Base-by-base conservation (phyloP, 176 grass and related monocot species). In the Saccharum officinarum region DNA sequence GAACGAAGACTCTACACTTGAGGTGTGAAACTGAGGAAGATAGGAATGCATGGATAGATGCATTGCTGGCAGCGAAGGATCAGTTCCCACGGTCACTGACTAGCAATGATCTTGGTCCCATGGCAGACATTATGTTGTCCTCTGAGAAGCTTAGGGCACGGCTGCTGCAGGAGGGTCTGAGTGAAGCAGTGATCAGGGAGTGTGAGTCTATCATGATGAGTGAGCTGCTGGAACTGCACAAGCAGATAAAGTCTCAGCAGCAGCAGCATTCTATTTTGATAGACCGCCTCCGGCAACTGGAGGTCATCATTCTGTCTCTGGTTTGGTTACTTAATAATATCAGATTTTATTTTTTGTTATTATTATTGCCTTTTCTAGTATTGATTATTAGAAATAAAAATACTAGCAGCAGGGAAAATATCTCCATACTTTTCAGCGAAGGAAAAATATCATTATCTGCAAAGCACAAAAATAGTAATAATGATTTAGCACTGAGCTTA, bases 1-100 rank as follows among this genome's bases (percentile, higher is more conserved):
- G 95, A 33, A 98, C 91, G 1, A 98, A 98, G 83, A 95, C 93
- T 3, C 82, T 98, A 50, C 95, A 98, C 83, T 84, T 98, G 81
- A 84, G 85, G 79, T 98, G 91, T 85, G 89, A 95, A 76, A 93
- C 89, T 61, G 92, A 84, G 82, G 93, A 98, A 63, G 91, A 95
- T 71, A 88, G 93, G 45, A 90, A 88, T 78, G 55, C 83, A 30
- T 98, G 95, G 95, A 86, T 95, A 57, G 91, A 98, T 52, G 91
- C 91, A 26, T 67, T 95, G 69, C 54, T 88, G 31, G 90, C 80
- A 15, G 93, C 91, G 3, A 98, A 98, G 82, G 93, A 95, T 70
- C 77, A 80, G 13, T 95, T 93, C 83, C 89, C 93, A 8, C 89
- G 91, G 73, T 45, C 80, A 11, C 65, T 93, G 33, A 88, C 77